These are phyloP conservation scores for Camellia sinensis DNA, from an alignment of 148 eudicot genomes.

Conservation along the genomic window DNA sequence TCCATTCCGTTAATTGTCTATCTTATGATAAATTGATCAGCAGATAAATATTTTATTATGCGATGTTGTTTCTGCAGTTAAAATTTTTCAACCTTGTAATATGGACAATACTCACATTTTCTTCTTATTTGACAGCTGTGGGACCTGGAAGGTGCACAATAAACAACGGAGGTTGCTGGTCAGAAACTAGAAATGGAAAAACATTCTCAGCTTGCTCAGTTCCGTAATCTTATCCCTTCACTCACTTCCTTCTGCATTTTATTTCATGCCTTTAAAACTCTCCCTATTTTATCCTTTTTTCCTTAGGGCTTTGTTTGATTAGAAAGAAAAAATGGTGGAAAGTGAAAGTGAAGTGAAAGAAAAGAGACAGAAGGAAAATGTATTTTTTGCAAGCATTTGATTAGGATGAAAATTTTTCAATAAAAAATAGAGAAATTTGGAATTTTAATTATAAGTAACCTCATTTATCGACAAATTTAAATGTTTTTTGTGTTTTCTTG, in stretches of 20 bases:
- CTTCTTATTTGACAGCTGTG: constrained; percentile 43
- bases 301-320: too few species aligned
- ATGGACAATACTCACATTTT: background rate
- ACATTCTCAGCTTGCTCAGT: constrained; percentile 87
- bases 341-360: too few species aligned
- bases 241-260: background rate
- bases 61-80: background rate
- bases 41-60: background rate
- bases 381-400: too few species aligned
- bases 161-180: constrained; percentile 91
- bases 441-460: too few species aligned
- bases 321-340: too few species aligned
- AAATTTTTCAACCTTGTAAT: background rate
- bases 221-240: constrained; percentile 30
- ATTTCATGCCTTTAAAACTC: background rate
- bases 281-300: background rate
- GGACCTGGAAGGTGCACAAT: constrained; percentile 85
- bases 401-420: too few species aligned
- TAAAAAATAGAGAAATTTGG: too few species aligned
- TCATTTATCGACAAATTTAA: too few species aligned
- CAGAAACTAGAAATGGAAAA: constrained; percentile 42
- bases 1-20: background rate
- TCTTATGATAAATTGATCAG: background rate
- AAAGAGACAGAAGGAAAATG: too few species aligned
- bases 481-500: too few species aligned